Percentiles rank a stretch among this genome's conserved stretches.
Evolutionary conservation across 345 rosid species (phyloP).

Genomic region (Litchi chinensis): DNA sequence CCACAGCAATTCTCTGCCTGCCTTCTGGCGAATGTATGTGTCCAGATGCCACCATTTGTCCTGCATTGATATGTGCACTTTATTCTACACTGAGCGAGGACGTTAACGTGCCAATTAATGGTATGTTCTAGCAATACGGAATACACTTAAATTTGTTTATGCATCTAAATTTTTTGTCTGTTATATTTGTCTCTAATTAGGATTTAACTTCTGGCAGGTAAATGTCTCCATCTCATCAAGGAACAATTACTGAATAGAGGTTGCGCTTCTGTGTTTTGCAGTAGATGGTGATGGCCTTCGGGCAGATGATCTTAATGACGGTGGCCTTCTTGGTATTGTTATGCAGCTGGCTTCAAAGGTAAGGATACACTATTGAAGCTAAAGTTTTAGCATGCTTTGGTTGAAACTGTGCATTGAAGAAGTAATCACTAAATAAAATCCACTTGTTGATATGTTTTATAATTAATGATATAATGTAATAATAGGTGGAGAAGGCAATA

Average conservation of each 20-base stretch:
- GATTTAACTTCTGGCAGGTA: conserved; percentile 52
- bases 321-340: conserved; percentile 79
- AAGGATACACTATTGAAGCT: conserved; percentile 22
- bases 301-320: conserved; percentile 55
- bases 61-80: conserved; percentile 88
- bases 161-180: background rate
- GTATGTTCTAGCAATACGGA: conserved; percentile 36
- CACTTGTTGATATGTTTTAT: background rate
- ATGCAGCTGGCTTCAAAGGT: conserved; percentile 98
- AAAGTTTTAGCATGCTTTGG: conserved; percentile 23
- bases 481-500: background rate
- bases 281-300: conserved; percentile 89
- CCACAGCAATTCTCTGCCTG: conserved; percentile 85
- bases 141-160: background rate
- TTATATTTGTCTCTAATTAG: conserved; percentile 9
- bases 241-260: conserved; percentile 79
- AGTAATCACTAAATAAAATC: background rate
- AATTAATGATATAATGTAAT: background rate
- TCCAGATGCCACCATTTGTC: conserved; percentile 86
- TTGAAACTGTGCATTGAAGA: conserved; percentile 3
- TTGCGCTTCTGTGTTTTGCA: conserved; percentile 85
- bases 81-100: conserved; percentile 85
- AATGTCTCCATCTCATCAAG: conserved; percentile 75
- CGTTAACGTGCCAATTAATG: conserved; percentile 71
- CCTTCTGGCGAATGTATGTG: conserved; percentile 92